phyloP scores from a whole-genome alignment of 495 filamentous ascomycete genomes.

The Trypethelium eluteriae region DNA sequence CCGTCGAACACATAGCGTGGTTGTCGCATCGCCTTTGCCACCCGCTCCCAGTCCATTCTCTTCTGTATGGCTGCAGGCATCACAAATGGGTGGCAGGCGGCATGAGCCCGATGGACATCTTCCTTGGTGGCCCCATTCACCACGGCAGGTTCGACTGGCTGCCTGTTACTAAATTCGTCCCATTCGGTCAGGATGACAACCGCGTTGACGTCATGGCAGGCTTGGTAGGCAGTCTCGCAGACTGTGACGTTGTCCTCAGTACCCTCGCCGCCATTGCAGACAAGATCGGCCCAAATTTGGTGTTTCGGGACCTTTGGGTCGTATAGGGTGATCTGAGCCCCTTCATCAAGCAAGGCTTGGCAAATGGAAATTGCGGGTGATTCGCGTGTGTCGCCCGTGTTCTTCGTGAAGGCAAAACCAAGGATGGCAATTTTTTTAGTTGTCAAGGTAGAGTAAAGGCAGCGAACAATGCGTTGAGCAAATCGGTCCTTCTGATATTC shows the following conservation, averaged over 20 bases:
- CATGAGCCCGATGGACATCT: slow-evolving; percentile 6
- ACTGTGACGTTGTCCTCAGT: slow-evolving; percentile 30
- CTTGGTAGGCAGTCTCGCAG: slow-evolving; percentile 35
- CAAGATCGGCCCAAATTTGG: slow-evolving; percentile 40
- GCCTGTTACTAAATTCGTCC: slow-evolving; percentile 50
- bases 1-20: slow-evolving; percentile 69
- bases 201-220: slow-evolving; percentile 43
- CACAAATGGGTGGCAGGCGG: too few species aligned
- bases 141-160: neutral
- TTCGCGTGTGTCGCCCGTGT: slow-evolving; percentile 71
- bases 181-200: slow-evolving; percentile 60
- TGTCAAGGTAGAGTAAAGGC: slow-evolving; percentile 60
- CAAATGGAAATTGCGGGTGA: slow-evolving; percentile 62
- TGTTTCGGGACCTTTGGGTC: slow-evolving; percentile 56
- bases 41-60: slow-evolving; percentile 47
- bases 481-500: slow-evolving; percentile 68
- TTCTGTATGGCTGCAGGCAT: neutral
- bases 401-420: slow-evolving; percentile 76
- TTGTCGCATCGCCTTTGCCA: slow-evolving; percentile 50
- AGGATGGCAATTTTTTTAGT: slow-evolving; percentile 67
- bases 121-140: neutral
- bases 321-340: slow-evolving; percentile 59
- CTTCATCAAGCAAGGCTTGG: slow-evolving; percentile 54
- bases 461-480: slow-evolving; percentile 52
- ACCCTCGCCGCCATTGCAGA: slow-evolving; percentile 19